Conservation (phyloP, 1,284 basidiomycete species). For the Rhodotorula sp. region DNA sequence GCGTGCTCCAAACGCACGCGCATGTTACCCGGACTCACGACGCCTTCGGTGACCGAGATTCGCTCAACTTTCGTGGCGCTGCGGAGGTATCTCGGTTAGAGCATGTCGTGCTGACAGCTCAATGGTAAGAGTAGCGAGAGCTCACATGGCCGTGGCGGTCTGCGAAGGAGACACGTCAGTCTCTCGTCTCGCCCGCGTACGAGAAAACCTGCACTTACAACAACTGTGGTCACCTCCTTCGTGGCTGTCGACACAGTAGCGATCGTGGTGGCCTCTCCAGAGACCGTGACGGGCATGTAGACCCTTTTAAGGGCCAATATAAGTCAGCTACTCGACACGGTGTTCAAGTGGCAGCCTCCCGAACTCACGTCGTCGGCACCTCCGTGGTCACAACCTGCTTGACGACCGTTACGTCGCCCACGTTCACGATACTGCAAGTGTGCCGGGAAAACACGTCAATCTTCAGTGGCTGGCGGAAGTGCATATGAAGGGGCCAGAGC, state of each 20-base stretch:
- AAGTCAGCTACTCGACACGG: not conserved
- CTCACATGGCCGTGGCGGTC: constrained; percentile 25
- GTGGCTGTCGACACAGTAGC: constrained; percentile 2
- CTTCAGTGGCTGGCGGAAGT: too few relatives aligned
- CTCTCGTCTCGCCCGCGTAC: fast-evolving
- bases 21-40: not conserved
- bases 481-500: too few relatives aligned
- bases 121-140: not conserved
- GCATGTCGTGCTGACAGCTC: not conserved
- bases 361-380: constrained; percentile 17
- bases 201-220: not conserved
- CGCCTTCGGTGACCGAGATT: constrained; percentile 7
- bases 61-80: constrained; percentile 7
- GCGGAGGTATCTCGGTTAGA: not conserved
- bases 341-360: not conserved
- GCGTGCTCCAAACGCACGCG: too few relatives aligned
- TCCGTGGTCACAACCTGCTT: constrained; percentile 7
- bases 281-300: constrained; percentile 14
- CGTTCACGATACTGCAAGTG: constrained; percentile 13
- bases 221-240: not conserved
- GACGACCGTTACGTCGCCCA: constrained; percentile 17
- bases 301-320: not conserved
- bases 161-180: not conserved
- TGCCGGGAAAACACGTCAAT: not conserved
- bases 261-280: constrained; percentile 7